These are phyloP conservation scores for Corynascus novoguineensis DNA, from an alignment of 495 filamentous ascomycete species.

Conservation along the genomic window DNA sequence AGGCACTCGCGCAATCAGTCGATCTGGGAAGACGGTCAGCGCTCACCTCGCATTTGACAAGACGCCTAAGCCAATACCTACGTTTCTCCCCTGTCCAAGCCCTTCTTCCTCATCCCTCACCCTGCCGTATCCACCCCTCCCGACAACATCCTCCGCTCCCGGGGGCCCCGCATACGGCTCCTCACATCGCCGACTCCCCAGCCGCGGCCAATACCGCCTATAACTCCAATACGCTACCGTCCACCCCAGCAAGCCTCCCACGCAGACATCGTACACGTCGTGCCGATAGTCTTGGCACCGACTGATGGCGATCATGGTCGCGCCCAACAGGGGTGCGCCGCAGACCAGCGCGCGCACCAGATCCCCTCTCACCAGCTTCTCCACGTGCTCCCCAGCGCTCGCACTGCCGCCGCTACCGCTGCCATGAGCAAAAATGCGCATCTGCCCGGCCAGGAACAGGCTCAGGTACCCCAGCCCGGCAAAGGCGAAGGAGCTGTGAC, in stretches of 20 bases:
- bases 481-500: slow-evolving; percentile 83
- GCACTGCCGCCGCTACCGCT: slow-evolving; percentile 26
- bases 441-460: slow-evolving; percentile 72
- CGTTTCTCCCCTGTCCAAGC: slow-evolving; percentile 16
- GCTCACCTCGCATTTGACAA: slow-evolving; percentile 10
- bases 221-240: slow-evolving; percentile 78
- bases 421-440: slow-evolving; percentile 70
- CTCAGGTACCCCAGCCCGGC: slow-evolving; percentile 77
- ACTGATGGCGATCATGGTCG: slow-evolving; percentile 83
- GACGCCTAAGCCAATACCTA: slow-evolving; percentile 25
- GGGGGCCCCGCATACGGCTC: slow-evolving; percentile 45
- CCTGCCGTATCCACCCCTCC: slow-evolving; percentile 22
- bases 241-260: slow-evolving; percentile 68
- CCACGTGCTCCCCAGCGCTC: slow-evolving; percentile 1
- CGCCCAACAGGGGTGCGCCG: slow-evolving; percentile 66
- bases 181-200: slow-evolving; percentile 43
- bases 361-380: slow-evolving; percentile 45
- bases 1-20: background rate
- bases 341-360: slow-evolving; percentile 61
- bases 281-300: slow-evolving; percentile 91
- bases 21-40: slow-evolving; percentile 20
- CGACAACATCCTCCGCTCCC: slow-evolving; percentile 4
- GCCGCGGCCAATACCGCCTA: slow-evolving; percentile 54
- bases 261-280: slow-evolving; percentile 86
- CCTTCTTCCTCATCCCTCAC: slow-evolving; percentile 35